A percentile compares a stretch with the other conserved stretches of the same genome.
Conservation (phyloP, 2,329 filamentous ascomycete genomes). For the Ophiosphaerella narmari region DNA sequence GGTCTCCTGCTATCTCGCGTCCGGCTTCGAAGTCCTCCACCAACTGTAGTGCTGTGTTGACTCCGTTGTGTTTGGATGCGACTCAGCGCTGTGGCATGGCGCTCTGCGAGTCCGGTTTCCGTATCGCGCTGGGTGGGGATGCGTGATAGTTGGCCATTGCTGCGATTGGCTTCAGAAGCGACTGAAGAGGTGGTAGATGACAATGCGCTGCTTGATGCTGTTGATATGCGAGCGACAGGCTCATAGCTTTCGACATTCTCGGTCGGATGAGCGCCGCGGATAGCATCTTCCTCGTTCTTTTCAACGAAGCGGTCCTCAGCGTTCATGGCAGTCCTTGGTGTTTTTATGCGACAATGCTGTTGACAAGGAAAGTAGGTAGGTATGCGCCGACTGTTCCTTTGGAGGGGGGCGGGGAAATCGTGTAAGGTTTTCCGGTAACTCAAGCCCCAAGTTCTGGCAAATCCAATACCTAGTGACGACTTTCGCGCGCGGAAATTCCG, state of each 20-base stretch:
- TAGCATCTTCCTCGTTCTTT: constrained; percentile 61
- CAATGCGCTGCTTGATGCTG: constrained; percentile 51
- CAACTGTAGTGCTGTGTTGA: constrained; percentile 76
- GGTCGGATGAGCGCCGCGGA: constrained; percentile 42
- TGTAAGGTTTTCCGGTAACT: no score
- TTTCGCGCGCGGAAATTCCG: no score
- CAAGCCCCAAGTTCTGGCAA: no score
- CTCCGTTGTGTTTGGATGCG: constrained; percentile 72
- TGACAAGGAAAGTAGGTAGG: not conserved
- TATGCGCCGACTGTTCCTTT: no score
- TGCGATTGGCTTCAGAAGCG: constrained; percentile 46
- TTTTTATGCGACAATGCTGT: constrained; percentile 2
- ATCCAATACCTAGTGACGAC: no score
- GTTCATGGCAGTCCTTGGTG: constrained; percentile 47
- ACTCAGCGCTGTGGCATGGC: constrained; percentile 70
- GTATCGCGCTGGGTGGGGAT: constrained; percentile 66
- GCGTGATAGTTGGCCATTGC: constrained; percentile 59
- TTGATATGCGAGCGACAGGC: constrained; percentile 62
- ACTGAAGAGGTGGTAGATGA: constrained; percentile 53
- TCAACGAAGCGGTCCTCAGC: constrained; percentile 60
- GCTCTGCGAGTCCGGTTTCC: constrained; percentile 57
- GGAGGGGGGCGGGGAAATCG: no score
- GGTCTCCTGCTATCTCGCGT: constrained; percentile 56
- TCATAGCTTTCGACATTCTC: constrained; percentile 49
- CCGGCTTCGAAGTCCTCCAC: constrained; percentile 53